Percentiles rank a stretch among this genome's conserved stretches.
These are phyloP conservation scores for Escallonia herrerae DNA, from an alignment of 129 eudicot species.

Conservation along the genomic window DNA sequence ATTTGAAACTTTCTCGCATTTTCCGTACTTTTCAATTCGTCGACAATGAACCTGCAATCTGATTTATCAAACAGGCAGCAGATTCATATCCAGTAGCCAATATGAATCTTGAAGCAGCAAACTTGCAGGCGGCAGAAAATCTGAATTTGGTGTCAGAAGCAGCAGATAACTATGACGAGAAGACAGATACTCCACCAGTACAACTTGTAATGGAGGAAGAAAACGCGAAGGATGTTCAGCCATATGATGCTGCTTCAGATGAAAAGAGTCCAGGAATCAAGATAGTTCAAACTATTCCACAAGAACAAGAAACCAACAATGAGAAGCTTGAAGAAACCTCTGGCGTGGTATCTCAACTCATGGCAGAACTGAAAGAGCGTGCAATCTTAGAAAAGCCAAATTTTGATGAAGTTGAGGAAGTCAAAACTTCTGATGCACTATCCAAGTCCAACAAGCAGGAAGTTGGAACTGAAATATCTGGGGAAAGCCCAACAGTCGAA, in stretches of 20 bases:
- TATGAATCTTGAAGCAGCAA: slow-evolving; percentile 5
- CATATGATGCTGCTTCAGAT: background rate
- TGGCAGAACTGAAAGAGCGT: background rate
- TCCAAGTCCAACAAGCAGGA: no score
- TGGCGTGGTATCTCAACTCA: background rate
- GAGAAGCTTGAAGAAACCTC: background rate
- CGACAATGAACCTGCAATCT: no score
- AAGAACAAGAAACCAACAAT: background rate
- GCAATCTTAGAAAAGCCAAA: slow-evolving; percentile 5
- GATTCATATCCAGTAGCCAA: no score
- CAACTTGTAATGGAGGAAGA: background rate
- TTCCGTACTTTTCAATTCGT: background rate
- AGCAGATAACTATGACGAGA: slow-evolving; percentile 1
- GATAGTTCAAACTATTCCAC: background rate
- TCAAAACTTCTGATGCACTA: no score
- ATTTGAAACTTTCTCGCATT: background rate
- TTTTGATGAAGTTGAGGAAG: slow-evolving; percentile 12
- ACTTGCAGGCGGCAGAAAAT: slow-evolving; percentile 12
- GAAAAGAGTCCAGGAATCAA: slow-evolving; percentile 7
- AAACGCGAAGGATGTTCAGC: background rate
- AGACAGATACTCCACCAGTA: background rate
- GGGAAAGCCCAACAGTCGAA: no score
- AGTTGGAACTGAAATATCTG: no score
- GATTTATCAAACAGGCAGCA: no score
- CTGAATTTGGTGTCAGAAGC: slow-evolving; percentile 14